These are phyloP conservation scores for Dispira parvispora DNA, from an alignment of 192 early-diverging fungal species.

Conservation along the genomic window DNA sequence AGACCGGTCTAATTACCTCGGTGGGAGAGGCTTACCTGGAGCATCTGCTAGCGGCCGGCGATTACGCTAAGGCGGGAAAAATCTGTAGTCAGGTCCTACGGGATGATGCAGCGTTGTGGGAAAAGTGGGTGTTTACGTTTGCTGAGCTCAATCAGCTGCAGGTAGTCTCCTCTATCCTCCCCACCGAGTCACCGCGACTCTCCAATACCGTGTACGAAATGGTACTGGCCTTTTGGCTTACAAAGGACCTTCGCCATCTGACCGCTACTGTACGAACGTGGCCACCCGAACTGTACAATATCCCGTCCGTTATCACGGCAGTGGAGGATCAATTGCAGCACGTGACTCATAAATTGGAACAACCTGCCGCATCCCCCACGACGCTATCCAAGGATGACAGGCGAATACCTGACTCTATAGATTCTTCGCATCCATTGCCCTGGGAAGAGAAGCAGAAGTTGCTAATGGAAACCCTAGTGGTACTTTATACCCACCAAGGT, in stretches of 20 bases:
- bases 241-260: slow-evolving; percentile 21
- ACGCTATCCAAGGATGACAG: too few species aligned
- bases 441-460: slow-evolving; percentile 9
- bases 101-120: slow-evolving; percentile 58
- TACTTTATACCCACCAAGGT: slow-evolving; percentile 55
- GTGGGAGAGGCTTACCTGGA: slow-evolving; percentile 72
- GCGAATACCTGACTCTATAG: too few species aligned
- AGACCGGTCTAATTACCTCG: slow-evolving; percentile 34
- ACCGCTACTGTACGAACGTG: slow-evolving; percentile 51
- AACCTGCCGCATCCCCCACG: neutral
- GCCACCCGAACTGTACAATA: slow-evolving; percentile 63
- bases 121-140: slow-evolving; percentile 83
- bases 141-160: slow-evolving; percentile 56
- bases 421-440: neutral
- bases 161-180: slow-evolving; percentile 60
- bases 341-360: neutral
- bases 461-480: slow-evolving; percentile 55
- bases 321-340: slow-evolving; percentile 42
- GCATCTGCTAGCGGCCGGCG: slow-evolving; percentile 52
- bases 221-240: slow-evolving; percentile 43
- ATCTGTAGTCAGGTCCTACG: slow-evolving; percentile 61
- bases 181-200: slow-evolving; percentile 53
- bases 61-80: slow-evolving; percentile 48
- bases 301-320: slow-evolving; percentile 52
- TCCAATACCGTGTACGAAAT: slow-evolving; percentile 74